A percentile compares a stretch with the other conserved stretches of the same genome.
phyloP scores from a whole-genome alignment of 2,329 filamentous ascomycete genomes.

The Coniochaeta hoffmannii region DNA sequence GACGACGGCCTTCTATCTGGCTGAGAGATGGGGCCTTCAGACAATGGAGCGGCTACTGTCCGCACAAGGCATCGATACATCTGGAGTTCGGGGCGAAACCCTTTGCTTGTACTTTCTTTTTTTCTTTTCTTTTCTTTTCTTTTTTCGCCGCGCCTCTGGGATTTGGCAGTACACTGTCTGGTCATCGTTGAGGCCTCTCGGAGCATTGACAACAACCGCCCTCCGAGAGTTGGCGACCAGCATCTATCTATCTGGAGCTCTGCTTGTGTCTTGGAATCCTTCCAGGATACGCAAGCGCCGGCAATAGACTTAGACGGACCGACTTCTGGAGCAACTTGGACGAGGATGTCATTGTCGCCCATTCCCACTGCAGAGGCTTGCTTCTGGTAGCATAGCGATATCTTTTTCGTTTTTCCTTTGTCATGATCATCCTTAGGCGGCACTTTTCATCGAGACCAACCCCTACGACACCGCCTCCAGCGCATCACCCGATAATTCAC shows the following conservation, averaged over 20 bases:
- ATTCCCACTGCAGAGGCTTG: background rate
- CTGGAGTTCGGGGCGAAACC: background rate
- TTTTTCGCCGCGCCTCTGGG: background rate
- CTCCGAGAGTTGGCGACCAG: background rate
- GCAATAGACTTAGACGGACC: background rate
- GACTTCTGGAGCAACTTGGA: background rate
- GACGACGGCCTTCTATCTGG: background rate
- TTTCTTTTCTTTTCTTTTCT: constrained; percentile 1
- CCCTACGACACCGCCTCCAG: too few species aligned
- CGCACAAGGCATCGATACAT: background rate
- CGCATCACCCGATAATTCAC: background rate
- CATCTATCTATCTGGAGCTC: too few species aligned
- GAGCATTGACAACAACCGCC: background rate
- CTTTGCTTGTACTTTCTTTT: background rate
- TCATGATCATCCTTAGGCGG: background rate
- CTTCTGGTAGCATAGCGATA: background rate
- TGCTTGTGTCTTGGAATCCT: background rate
- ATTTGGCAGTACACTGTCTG: background rate
- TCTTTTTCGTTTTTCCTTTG: background rate
- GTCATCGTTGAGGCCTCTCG: background rate
- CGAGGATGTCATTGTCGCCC: background rate
- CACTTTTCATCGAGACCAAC: too few species aligned
- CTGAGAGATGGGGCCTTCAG: background rate
- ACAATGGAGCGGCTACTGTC: background rate
- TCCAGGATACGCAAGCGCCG: background rate